phyloP scores from a whole-genome alignment of 2,329 filamentous ascomycete species.

The Colletotrichum eleusines region DNA sequence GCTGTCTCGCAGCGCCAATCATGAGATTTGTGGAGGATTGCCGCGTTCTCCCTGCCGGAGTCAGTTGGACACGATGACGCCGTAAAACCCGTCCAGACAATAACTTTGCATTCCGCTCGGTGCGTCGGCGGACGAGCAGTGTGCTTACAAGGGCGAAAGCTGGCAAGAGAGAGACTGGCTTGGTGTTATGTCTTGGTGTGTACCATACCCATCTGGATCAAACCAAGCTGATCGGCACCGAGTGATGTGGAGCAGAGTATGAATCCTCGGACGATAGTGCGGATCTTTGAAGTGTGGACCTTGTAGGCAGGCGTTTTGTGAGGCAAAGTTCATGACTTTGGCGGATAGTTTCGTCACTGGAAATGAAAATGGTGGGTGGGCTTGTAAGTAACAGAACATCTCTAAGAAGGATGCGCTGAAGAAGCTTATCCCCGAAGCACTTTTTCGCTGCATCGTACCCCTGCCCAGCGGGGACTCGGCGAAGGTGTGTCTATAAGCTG shows the following conservation, averaged over 20 bases:
- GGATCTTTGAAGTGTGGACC: not conserved
- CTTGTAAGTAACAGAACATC: not conserved
- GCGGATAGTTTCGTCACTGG: not conserved
- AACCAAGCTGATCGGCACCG: not conserved
- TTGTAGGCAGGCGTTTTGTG: not conserved
- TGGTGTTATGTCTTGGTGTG: constrained; percentile 9
- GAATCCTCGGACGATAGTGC: not conserved
- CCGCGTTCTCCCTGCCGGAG: not conserved
- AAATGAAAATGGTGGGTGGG: not conserved
- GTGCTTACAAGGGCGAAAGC: not conserved
- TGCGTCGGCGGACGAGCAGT: not conserved
- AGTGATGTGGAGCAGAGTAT: not conserved
- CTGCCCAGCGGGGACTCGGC: not conserved
- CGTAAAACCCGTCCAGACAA: constrained; percentile 1
- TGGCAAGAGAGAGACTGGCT: not conserved
- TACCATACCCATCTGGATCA: not conserved
- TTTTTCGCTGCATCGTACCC: not conserved
- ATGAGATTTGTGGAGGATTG: not conserved
- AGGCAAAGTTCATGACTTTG: not conserved
- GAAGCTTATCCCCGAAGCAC: not conserved
- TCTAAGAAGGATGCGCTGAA: not conserved
- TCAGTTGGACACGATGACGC: not conserved
- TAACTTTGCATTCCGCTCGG: constrained; percentile 3
- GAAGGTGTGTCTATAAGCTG: not conserved
- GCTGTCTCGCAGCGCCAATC: constrained; percentile 24